phyloP scores from a whole-genome alignment of 1,284 basidiomycete species.

The Ceratobasidium sp. region DNA sequence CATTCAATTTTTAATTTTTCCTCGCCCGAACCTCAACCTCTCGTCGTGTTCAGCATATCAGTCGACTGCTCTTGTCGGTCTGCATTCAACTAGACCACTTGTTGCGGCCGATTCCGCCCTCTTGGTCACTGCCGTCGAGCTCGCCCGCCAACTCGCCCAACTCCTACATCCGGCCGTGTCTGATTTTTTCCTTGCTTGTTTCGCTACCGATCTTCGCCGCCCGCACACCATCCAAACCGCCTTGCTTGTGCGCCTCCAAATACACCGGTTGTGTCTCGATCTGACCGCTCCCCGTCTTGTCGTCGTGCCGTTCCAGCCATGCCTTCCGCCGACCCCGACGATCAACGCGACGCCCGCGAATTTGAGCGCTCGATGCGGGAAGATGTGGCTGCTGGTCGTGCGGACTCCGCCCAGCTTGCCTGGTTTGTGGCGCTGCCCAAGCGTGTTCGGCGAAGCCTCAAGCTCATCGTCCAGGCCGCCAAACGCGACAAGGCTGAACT shows the following conservation, averaged over 20 bases:
- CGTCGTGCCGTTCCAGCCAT: neutral
- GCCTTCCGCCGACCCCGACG: neutral
- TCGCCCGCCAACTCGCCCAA: neutral
- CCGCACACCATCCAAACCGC: neutral
- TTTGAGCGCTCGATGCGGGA: neutral
- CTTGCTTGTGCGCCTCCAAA: neutral
- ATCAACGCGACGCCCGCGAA: neutral
- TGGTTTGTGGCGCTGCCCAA: slow-evolving; percentile 7
- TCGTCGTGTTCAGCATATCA: neutral
- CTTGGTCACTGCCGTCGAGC: neutral
- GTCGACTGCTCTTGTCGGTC: neutral
- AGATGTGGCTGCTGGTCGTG: neutral
- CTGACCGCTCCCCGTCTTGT: neutral
- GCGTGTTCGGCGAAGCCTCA: neutral
- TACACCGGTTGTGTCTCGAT: neutral
- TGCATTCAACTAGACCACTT: neutral
- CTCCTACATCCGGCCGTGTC: neutral
- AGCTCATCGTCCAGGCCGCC: neutral
- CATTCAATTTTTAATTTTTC: neutral
- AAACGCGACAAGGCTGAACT: too few species aligned
- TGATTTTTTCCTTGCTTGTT: neutral
- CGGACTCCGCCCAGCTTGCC: neutral
- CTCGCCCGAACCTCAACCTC: neutral
- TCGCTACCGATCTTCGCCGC: neutral
- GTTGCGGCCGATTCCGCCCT: neutral